Percentiles rank a stretch among this genome's conserved stretches.
Evolutionary conservation across 306 rosid species (phyloP).

Genomic region (Pterocarpus santalinus): DNA sequence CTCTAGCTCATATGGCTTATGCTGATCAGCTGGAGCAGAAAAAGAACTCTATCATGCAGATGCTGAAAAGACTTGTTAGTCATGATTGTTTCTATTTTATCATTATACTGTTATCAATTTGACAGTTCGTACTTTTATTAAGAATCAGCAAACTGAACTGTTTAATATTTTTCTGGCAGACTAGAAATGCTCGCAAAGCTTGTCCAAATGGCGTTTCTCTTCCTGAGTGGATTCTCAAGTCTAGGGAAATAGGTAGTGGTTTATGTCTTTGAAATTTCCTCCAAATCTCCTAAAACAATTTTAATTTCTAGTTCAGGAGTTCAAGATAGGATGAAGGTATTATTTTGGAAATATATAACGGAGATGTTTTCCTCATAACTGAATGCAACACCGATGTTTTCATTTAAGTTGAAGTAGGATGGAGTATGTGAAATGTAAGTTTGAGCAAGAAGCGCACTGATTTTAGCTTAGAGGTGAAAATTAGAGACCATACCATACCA

Average conservation of each 20-base stretch:
- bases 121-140: constrained; percentile 21
- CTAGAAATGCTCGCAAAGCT: constrained; percentile 92
- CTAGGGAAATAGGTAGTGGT: constrained; percentile 81
- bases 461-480: no score
- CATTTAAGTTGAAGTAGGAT: not conserved
- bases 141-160: constrained; percentile 7
- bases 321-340: constrained; percentile 5
- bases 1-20: constrained; percentile 89
- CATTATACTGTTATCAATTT: constrained; percentile 12
- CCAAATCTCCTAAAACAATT: constrained; percentile 13
- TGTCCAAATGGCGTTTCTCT: constrained; percentile 79
- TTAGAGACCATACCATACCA: no score
- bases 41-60: constrained; percentile 72
- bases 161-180: constrained; percentile 57
- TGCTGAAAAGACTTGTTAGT: constrained; percentile 86
- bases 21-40: constrained; percentile 91
- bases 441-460: no score
- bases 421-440: no score
- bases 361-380: constrained; percentile 32
- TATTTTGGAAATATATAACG: constrained; percentile 25
- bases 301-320: constrained; percentile 14
- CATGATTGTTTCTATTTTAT: constrained; percentile 39
- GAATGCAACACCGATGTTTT: not conserved
- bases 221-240: constrained; percentile 92
- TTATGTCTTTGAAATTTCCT: constrained; percentile 13